These are phyloP conservation scores for Adansonia grandidieri DNA, from an alignment of 441 rosid genomes.

Conservation along the genomic window DNA sequence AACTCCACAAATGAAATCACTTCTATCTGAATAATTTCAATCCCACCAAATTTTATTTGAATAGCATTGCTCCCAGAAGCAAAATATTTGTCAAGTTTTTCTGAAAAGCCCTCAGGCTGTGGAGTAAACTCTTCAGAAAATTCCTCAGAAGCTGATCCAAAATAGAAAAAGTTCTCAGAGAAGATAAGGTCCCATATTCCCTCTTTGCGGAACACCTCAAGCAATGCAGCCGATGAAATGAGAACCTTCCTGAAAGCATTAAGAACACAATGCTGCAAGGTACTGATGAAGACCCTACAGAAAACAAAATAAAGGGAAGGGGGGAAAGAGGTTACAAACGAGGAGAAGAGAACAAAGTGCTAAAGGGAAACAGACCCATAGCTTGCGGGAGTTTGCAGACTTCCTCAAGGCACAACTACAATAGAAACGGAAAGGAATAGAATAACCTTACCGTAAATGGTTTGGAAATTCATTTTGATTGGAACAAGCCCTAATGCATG, in stretches of 20 bases:
- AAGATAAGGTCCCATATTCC: constrained; percentile 83
- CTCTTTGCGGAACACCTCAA: constrained; percentile 67
- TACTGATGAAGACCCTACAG: constrained; percentile 55
- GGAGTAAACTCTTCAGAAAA: constrained; percentile 39
- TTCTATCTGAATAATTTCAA: constrained; percentile 62
- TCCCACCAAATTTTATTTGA: constrained; percentile 38
- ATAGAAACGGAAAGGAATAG: neutral
- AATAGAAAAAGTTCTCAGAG: constrained; percentile 80
- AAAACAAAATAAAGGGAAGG: constrained; percentile 5
- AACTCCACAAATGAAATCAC: constrained; percentile 66
- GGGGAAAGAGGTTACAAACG: constrained; percentile 1
- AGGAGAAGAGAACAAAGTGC: constrained; percentile 12
- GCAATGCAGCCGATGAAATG: constrained; percentile 52
- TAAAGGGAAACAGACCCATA: constrained; percentile 19
- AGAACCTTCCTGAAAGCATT: constrained; percentile 62
- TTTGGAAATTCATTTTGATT: constrained; percentile 61
- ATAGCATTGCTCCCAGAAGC: constrained; percentile 29
- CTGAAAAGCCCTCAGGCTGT: constrained; percentile 32
- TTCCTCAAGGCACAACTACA: constrained; percentile 1
- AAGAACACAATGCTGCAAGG: constrained; percentile 62
- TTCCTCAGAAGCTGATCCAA: constrained; percentile 48
- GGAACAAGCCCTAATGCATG: constrained; percentile 72
- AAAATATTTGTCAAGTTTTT: constrained; percentile 39
- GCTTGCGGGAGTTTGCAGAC: constrained; percentile 17
- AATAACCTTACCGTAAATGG: constrained; percentile 53